These are phyloP conservation scores for Paecilomyces dactylethromorphus DNA, from an alignment of 2,329 filamentous ascomycete genomes.

Conservation along the genomic window DNA sequence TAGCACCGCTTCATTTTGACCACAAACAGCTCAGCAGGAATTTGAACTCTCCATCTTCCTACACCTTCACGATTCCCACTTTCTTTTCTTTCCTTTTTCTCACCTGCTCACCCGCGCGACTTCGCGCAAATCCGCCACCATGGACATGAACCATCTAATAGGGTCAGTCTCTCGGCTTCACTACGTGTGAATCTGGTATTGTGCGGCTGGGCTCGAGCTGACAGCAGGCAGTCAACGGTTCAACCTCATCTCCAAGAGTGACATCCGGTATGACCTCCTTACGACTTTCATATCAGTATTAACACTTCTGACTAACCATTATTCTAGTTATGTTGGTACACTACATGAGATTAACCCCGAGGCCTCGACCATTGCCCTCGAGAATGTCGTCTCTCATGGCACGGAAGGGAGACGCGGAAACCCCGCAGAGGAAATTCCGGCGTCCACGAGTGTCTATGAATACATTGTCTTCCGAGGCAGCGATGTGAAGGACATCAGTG, in stretches of 20 bases:
- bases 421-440: constrained; percentile 72
- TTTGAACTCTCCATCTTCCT: constrained; percentile 14
- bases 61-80: constrained; percentile 17
- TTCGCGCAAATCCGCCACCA: constrained; percentile 30
- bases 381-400: constrained; percentile 90
- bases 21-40: constrained; percentile 12
- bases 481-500: constrained; percentile 95
- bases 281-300: neutral
- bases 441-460: constrained; percentile 87
- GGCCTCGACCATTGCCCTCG: constrained; percentile 90
- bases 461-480: constrained; percentile 98
- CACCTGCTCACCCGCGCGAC: constrained; percentile 15
- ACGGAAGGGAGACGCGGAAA: constrained; percentile 82
- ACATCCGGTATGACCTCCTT: constrained; percentile 69
- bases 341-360: constrained; percentile 98
- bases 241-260: constrained; percentile 93
- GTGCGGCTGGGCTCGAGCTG: constrained; percentile 28
- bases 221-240: constrained; percentile 67
- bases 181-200: constrained; percentile 24
- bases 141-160: constrained; percentile 47
- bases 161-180: constrained; percentile 29
- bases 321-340: constrained; percentile 78
- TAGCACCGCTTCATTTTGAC: constrained; percentile 11
- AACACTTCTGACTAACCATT: constrained; percentile 24
- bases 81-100: constrained; percentile 9